These are phyloP conservation scores for Leccinum disarticulatum DNA, from an alignment of 768 basidiomycete species.

Conservation along the genomic window DNA sequence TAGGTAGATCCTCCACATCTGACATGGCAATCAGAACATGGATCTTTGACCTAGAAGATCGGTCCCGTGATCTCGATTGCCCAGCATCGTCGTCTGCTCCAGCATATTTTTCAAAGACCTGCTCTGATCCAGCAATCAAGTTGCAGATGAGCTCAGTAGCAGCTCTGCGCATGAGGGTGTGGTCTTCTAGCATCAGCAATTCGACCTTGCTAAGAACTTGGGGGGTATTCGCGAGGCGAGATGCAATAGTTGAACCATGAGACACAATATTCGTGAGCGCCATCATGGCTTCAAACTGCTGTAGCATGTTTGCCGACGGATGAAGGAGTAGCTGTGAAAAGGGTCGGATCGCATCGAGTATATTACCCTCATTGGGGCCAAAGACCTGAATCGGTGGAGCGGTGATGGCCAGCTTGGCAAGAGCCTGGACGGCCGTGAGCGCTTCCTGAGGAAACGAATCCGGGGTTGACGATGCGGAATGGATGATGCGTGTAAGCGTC, in stretches of 20 bases:
- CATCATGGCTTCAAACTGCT: conserved; percentile 93
- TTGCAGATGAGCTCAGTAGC: conserved; percentile 93
- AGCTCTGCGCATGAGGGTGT: conserved; percentile 79
- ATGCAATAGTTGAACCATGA: conserved; percentile 60
- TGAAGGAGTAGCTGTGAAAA: conserved; percentile 73
- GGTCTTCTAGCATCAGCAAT: conserved; percentile 77
- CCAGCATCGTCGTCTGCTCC: conserved; percentile 34
- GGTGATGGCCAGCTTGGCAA: conserved; percentile 93
- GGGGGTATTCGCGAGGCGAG: conserved; percentile 61
- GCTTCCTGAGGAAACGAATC: conserved; percentile 23
- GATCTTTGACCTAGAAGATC: conserved; percentile 55
- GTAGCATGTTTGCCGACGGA: conserved; percentile 66
- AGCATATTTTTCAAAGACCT: conserved; percentile 72
- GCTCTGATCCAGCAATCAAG: conserved; percentile 74
- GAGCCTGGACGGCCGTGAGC: conserved; percentile 75
- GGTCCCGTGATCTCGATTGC: conserved; percentile 44
- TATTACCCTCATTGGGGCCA: conserved; percentile 74
- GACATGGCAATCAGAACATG: conserved; percentile 83
- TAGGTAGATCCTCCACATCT: conserved; percentile 82
- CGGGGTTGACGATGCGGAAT: conserved; percentile 39
- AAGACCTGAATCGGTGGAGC: conserved; percentile 88
- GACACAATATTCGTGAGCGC: conserved; percentile 94
- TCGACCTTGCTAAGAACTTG: conserved; percentile 68
- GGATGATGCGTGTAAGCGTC: conserved; percentile 57
- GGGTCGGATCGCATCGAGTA: conserved; percentile 83